Conservation (phyloP, 345 rosid species). For the Lepidium didymum region DNA sequence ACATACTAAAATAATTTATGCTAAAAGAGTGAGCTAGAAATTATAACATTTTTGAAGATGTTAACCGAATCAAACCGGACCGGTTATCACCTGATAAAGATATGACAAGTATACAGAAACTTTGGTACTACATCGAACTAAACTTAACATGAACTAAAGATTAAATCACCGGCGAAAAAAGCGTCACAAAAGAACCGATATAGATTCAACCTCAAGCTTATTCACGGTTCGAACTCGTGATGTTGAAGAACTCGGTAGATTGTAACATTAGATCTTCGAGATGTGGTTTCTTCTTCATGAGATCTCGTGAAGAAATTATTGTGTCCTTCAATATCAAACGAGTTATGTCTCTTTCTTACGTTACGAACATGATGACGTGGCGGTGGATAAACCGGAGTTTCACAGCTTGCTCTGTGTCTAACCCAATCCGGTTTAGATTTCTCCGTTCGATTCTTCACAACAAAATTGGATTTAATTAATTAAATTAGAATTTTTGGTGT, state of each 20-base stretch:
- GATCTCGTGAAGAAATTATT: conserved; percentile 14
- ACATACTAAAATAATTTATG: no score
- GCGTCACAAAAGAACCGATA: neutral
- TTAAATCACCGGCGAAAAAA: conserved; percentile 5
- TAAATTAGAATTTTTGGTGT: neutral
- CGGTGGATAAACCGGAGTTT: conserved; percentile 13
- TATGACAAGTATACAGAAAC: conserved; percentile 24
- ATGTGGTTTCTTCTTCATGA: conserved; percentile 18
- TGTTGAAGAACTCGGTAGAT: conserved; percentile 21
- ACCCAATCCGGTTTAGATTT: conserved; percentile 26
- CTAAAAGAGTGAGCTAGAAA: neutral
- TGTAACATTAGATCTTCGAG: conserved; percentile 19
- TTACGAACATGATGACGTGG: conserved; percentile 29
- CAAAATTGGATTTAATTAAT: neutral
- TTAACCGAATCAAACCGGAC: conserved; percentile 9
- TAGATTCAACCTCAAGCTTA: neutral
- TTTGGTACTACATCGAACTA: conserved; percentile 9
- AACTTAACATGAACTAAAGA: neutral
- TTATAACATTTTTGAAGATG: neutral
- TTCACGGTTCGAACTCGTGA: conserved; percentile 18
- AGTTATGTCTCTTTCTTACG: conserved; percentile 29
- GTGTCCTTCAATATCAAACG: conserved; percentile 8
- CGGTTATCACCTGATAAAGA: conserved; percentile 8
- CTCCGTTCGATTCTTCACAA: conserved; percentile 9
- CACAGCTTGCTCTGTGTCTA: conserved; percentile 24